Evolutionary conservation across 1,284 basidiomycete genomes (phyloP), one percentile per base, ranked within the genome.

Genomic region (Trichosporon faecale): DNA sequence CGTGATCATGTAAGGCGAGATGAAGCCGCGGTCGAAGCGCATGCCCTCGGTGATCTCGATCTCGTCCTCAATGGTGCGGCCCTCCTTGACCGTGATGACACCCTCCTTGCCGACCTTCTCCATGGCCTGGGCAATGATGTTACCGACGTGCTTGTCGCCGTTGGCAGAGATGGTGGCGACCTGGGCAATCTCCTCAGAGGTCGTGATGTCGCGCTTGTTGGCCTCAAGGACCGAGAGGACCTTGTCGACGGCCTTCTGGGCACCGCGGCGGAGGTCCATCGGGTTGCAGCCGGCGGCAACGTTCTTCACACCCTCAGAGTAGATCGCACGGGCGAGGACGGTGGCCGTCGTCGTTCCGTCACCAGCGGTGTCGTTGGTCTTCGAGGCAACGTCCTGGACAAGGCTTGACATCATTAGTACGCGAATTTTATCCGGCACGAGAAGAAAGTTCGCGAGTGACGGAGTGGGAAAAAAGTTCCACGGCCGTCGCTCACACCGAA

Each of bases 21-120:
- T 97, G 89, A 90, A 99, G 60, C 96, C 96, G 68, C 96, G 92
- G 89, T 99, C 96, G 86, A 99, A 98, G 79, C 95, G 91, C 96
- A 98, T 99, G 82, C 96, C 96, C 86, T 99, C 96, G 35, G 96
- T 98, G 81, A 99, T 95, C 85, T 99, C 96, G 82, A 98, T 98
- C 86, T 98, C 92, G 82, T 99, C 96, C 79, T 98, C 94, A 76
- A 96, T 96, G 14, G 96, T 98, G 75, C 91, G 90, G 68, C 96
- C 96, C 85, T 98, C 96, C 88, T 97, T 98, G 84, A 99, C 95
- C 72, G 96, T 99, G 87, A 99, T 98, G 82, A 98, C 96, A 84
- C 96, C 96, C 86, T 99, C 96, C 87, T 98, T 98, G 83, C 96
- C 96, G 73, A 98, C 96, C 85, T 98, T 98, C 86, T 98, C 96